Conservation (phyloP, 495 filamentous ascomycete species). For the Talaromyces wortmannii region DNA sequence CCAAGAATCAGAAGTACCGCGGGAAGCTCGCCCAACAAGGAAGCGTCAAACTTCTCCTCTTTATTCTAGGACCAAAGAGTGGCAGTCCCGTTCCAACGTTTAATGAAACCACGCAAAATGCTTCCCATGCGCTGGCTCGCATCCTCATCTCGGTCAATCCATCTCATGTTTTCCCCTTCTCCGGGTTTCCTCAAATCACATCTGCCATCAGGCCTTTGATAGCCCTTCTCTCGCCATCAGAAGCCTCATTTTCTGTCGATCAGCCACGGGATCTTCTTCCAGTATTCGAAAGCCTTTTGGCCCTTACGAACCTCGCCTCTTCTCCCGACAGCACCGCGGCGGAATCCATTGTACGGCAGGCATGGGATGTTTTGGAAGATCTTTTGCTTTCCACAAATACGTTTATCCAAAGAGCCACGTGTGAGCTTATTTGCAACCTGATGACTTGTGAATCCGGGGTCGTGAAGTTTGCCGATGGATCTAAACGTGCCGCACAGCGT, state of each 20-base stretch:
- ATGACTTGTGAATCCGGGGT: constrained; percentile 70
- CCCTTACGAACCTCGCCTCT: constrained; percentile 88
- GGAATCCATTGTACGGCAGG: constrained; percentile 61
- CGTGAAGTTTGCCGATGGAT: constrained; percentile 66
- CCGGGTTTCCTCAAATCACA: constrained; percentile 62
- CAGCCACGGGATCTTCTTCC: constrained; percentile 78
- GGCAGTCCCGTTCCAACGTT: constrained; percentile 25
- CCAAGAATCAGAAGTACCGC: constrained; percentile 61
- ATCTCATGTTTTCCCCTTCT: constrained; percentile 72
- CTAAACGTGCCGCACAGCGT: constrained; percentile 58
- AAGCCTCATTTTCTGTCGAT: constrained; percentile 32
- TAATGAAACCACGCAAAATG: constrained; percentile 46
- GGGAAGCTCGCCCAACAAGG: constrained; percentile 85
- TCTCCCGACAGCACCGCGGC: constrained; percentile 61
- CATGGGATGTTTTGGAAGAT: constrained; percentile 72
- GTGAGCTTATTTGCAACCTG: constrained; percentile 89
- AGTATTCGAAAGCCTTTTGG: constrained; percentile 82
- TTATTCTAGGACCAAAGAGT: constrained; percentile 53
- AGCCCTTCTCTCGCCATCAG: constrained; percentile 55
- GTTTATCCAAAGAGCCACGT: constrained; percentile 74
- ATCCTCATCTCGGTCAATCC: constrained; percentile 89
- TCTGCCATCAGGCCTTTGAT: constrained; percentile 75
- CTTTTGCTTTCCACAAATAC: constrained; percentile 69
- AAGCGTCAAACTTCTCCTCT: constrained; percentile 75
- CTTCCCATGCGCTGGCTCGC: constrained; percentile 83